A percentile compares a stretch with the other conserved stretches of the same genome.
Evolutionary conservation across 371 early-diverging fungal genomes (phyloP).

Genomic region (Apophysomyces elegans): DNA sequence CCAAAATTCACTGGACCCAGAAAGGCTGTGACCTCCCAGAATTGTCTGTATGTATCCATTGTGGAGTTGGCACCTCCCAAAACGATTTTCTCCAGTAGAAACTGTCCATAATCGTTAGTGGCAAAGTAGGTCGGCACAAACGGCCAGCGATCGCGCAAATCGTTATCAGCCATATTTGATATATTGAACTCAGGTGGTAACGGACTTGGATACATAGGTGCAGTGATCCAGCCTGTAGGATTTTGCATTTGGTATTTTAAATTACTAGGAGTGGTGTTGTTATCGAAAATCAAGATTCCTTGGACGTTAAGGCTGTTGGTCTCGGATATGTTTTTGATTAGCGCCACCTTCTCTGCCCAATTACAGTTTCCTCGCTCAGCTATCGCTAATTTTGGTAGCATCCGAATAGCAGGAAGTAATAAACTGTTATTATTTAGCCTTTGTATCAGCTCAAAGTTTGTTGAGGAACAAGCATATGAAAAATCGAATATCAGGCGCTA

Average conservation of each 20-base stretch:
- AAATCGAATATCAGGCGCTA: constrained; percentile 26
- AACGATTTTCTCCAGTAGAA: not conserved
- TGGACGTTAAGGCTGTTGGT: constrained; percentile 25
- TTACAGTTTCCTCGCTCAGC: constrained; percentile 31
- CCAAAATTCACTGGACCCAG: not conserved
- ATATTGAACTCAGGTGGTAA: constrained; percentile 35
- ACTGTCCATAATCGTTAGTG: constrained; percentile 24
- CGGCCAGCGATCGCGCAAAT: constrained; percentile 19
- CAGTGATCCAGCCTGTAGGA: constrained; percentile 9
- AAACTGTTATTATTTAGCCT: constrained; percentile 20
- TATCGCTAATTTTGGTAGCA: constrained; percentile 38
- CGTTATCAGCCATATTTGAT: constrained; percentile 39
- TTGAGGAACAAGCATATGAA: constrained; percentile 18
- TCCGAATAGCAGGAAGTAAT: constrained; percentile 24
- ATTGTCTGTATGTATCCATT: not conserved
- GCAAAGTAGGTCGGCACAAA: constrained; percentile 39
- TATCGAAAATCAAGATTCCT: constrained; percentile 40
- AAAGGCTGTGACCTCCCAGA: not conserved
- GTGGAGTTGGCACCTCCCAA: not conserved
- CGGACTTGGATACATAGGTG: constrained; percentile 10
- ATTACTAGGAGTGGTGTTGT: constrained; percentile 8
- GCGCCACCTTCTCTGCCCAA: constrained; percentile 44
- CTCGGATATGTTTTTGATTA: constrained; percentile 23
- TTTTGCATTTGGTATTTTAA: constrained; percentile 16
- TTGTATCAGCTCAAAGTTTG: constrained; percentile 17